Evolutionary conservation across 1,284 basidiomycete species (phyloP).

Genomic region (Ustilago hordei): DNA sequence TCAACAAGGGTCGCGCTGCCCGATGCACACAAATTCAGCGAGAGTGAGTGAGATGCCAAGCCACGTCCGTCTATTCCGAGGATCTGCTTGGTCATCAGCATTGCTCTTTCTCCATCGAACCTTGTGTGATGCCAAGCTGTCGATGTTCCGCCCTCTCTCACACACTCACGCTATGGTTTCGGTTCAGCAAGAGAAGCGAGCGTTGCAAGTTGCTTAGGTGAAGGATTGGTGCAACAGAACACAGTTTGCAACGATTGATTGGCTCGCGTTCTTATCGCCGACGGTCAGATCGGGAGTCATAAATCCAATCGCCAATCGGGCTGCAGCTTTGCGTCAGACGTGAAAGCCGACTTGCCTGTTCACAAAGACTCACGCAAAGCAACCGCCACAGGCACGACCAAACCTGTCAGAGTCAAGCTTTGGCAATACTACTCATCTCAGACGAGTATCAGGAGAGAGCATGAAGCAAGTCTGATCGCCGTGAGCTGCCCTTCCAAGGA

Average conservation of each 20-base stretch:
- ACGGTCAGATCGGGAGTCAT: neutral
- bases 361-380: neutral
- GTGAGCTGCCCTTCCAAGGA: neutral
- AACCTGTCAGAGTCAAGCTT: neutral
- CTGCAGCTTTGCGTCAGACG: neutral
- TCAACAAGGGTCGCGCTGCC: neutral
- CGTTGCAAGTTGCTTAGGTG: neutral
- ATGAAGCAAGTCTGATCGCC: no score
- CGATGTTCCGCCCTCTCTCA: neutral
- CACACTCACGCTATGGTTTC: neutral
- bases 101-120: neutral
- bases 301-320: neutral
- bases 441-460: no score
- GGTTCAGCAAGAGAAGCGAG: neutral
- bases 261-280: conserved; percentile 6
- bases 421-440: neutral
- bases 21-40: neutral
- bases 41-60: neutral
- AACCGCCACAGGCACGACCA: neutral
- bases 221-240: neutral
- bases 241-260: neutral
- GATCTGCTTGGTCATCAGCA: neutral
- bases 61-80: conserved; percentile 5
- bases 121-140: neutral
- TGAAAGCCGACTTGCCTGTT: neutral